Percentiles rank a stretch among this genome's conserved stretches.
These are phyloP conservation scores for Metarhizium rileyi DNA, from an alignment of 2,329 filamentous ascomycete genomes.

Conservation along the genomic window DNA sequence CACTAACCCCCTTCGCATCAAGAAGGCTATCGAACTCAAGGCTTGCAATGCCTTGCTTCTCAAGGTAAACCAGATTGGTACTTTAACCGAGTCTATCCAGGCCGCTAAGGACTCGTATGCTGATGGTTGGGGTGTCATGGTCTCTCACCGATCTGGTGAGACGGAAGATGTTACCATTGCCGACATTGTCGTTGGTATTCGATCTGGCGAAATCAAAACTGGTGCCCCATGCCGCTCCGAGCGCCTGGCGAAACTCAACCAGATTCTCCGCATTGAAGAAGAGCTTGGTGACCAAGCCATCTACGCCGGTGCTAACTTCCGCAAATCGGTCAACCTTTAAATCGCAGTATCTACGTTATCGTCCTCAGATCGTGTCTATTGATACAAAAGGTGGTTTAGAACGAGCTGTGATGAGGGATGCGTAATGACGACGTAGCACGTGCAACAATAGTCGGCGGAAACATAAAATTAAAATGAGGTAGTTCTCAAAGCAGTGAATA, in stretches of 20 bases:
- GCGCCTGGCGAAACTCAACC: constrained; percentile 99
- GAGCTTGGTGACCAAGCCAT: constrained; percentile 87
- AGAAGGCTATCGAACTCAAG: constrained; percentile 99
- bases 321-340: constrained; percentile 82
- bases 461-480: background rate
- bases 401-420: constrained; percentile 1
- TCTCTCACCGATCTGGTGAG: constrained; percentile 97
- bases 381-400: background rate
- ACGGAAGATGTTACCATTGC: constrained; percentile 99
- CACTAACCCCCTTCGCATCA: constrained; percentile 98
- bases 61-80: constrained; percentile 99
- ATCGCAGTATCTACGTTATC: constrained; percentile 8
- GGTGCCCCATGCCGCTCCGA: constrained; percentile 93
- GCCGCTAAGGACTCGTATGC: constrained; percentile 97
- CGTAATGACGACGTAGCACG: background rate
- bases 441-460: background rate
- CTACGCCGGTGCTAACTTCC: constrained; percentile 90
- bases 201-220: constrained; percentile 97
- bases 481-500: background rate
- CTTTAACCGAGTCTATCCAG: constrained; percentile 96
- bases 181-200: constrained; percentile 94
- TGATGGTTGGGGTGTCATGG: constrained; percentile 97
- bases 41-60: constrained; percentile 95
- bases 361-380: background rate
- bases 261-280: constrained; percentile 99